Evolutionary conservation across 2,329 filamentous ascomycete genomes (phyloP), one percentile per base, ranked within the genome.

Genomic region (Pyrenophora graminea): DNA sequence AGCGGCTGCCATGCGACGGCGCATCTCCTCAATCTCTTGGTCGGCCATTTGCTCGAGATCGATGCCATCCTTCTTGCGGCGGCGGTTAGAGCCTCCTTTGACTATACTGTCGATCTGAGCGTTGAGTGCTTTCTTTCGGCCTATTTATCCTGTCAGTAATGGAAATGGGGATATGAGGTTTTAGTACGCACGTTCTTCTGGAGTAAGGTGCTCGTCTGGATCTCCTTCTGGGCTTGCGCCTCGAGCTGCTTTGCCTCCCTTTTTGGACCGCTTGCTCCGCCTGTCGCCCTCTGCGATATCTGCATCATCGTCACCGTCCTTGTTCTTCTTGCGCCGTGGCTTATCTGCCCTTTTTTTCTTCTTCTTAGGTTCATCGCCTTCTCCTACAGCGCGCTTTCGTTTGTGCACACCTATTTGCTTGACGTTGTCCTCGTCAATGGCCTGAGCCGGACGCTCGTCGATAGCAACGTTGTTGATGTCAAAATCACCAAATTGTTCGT

Each of bases 21-120:
- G 94, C 72, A 99, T 87, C 41, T 88, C 82, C 50, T 90, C 90
- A 58, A 99, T 91, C 68, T 95, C 88, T 38, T 91, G 89, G 70
- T 97, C 94, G 61, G 93, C 89, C 76, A 89, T 87, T 65, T 91
- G 87, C 71, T 97, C 92, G 39, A 97, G 81, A 60, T 97, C 93
- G 72, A 96, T 91, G 63, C 94, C 92, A 69, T 92, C 89, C 79
- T 90, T 90, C 80, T 90, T 93, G 58, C 83, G 84, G 75, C 77
- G 77, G 62, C 88, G 82, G 57, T 86, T 82, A 64, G 90, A 90
- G 48, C 89, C 86, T 62, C 89, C 90, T 78, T 95, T 95, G 63
- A 96, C 80, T 1, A 92, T 91, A 49, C 89, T 89, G 72, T 96
- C 90, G 77, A 97, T 90, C 48, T 90, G 89, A 61, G 87, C 84